Percentiles rank a stretch among this genome's conserved stretches.
Evolutionary conservation across 2,329 filamentous ascomycete genomes (phyloP).

Genomic region (Botrytis porri): DNA sequence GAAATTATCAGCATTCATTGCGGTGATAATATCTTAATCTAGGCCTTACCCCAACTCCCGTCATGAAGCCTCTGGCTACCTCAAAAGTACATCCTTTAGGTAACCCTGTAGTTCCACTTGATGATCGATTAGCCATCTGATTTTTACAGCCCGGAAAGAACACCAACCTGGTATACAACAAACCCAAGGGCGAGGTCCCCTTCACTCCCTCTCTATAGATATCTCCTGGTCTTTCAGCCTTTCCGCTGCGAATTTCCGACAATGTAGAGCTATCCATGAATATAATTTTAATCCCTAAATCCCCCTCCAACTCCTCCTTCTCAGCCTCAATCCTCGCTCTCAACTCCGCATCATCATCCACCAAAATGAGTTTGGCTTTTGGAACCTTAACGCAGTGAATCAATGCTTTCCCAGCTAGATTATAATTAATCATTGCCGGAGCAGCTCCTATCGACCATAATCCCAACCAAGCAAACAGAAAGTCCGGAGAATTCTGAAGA

Average conservation of each 20-base stretch:
- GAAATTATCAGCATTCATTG: not conserved
- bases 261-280: constrained; percentile 50
- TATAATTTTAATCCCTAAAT: constrained; percentile 52
- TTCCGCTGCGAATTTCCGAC: constrained; percentile 47
- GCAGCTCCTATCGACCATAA: constrained; percentile 64
- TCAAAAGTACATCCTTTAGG: constrained; percentile 69
- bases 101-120: constrained; percentile 69
- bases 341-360: constrained; percentile 54
- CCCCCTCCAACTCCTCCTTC: constrained; percentile 47
- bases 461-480: constrained; percentile 63
- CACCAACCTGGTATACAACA: constrained; percentile 65
- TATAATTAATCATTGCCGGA: constrained; percentile 70
- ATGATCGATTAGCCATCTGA: not conserved
- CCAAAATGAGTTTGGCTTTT: constrained; percentile 53
- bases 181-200: constrained; percentile 53
- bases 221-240: constrained; percentile 52
- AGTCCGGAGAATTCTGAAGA: constrained; percentile 65
- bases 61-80: constrained; percentile 42
- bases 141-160: not conserved
- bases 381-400: constrained; percentile 63
- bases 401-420: constrained; percentile 60
- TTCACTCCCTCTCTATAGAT: constrained; percentile 52
- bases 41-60: constrained; percentile 30
- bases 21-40: not conserved
- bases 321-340: constrained; percentile 55